Conservation (phyloP, 1,284 basidiomycete genomes). For the Gomphus sp. region DNA sequence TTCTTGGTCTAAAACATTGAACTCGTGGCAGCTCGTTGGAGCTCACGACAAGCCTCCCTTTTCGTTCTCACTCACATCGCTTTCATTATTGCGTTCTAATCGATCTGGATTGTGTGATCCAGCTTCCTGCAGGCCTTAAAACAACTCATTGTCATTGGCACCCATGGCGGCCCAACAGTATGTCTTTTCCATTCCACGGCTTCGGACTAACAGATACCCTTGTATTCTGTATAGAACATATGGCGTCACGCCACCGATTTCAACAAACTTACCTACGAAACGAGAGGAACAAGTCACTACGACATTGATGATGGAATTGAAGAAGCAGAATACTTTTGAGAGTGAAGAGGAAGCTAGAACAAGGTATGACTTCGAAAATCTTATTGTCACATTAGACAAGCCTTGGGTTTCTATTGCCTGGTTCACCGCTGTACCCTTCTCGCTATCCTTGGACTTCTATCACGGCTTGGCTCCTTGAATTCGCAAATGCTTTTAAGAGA, state of each 20-base stretch:
- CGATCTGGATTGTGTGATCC: neutral
- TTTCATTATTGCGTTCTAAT: neutral
- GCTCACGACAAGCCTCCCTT: neutral
- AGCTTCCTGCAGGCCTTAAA: neutral
- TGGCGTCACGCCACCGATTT: constrained; percentile 89
- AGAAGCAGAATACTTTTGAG: constrained; percentile 84
- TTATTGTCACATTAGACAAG: neutral
- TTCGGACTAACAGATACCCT: neutral
- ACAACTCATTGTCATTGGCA: neutral
- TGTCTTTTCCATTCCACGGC: neutral
- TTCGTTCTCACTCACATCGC: neutral
- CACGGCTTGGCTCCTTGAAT: neutral
- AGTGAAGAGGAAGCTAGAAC: constrained; percentile 81
- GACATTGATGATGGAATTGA: constrained; percentile 84
- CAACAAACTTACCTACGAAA: constrained; percentile 63
- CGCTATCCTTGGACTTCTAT: neutral
- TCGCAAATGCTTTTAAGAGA: neutral
- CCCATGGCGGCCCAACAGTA: neutral
- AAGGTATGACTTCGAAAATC: constrained; percentile 50
- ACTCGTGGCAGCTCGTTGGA: neutral
- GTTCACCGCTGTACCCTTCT: neutral
- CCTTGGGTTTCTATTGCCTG: neutral
- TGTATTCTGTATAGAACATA: constrained; percentile 18
- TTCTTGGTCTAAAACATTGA: neutral
- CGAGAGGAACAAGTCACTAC: constrained; percentile 77